phyloP scores from a whole-genome alignment of 352 stramenopile species.

The Phytopythium kandeliae region DNA sequence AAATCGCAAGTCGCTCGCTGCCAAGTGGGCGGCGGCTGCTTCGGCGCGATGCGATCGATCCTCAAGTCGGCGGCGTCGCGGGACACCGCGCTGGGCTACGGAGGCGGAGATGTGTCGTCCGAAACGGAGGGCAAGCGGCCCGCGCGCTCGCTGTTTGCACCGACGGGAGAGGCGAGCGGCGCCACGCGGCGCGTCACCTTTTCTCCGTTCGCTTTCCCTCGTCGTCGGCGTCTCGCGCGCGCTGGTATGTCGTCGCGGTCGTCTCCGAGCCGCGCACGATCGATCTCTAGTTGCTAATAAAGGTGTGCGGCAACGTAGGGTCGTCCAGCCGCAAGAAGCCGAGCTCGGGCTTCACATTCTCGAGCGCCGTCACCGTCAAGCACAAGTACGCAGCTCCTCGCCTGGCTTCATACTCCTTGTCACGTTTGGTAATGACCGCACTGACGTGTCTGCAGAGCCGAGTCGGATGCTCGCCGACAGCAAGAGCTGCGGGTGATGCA shows the following conservation, averaged over 20 bases:
- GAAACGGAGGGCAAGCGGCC: slow-evolving; percentile 10
- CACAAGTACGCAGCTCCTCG: slow-evolving; percentile 17
- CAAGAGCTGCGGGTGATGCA: slow-evolving; percentile 42
- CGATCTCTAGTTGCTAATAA: background rate
- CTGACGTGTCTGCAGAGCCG: background rate
- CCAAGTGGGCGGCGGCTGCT: no score
- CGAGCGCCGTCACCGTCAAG: slow-evolving; percentile 14
- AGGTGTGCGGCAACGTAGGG: background rate
- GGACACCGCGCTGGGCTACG: background rate
- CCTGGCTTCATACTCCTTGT: background rate
- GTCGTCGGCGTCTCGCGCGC: background rate
- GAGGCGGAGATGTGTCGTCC: background rate
- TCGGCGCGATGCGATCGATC: slow-evolving; percentile 36
- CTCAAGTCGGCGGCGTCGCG: slow-evolving; percentile 40
- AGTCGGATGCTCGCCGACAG: slow-evolving; percentile 20
- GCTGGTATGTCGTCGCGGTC: background rate
- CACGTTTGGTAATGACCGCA: background rate
- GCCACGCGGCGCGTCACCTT: slow-evolving; percentile 55
- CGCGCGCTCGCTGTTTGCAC: slow-evolving; percentile 16
- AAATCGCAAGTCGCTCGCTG: no score
- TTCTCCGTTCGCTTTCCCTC: slow-evolving; percentile 52
- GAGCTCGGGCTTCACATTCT: slow-evolving; percentile 36
- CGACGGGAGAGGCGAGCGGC: slow-evolving; percentile 11
- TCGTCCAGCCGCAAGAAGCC: slow-evolving; percentile 8
- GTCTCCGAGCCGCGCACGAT: no score